Evolutionary conservation across 345 rosid genomes (phyloP), one percentile per base, ranked within the genome.

Genomic region (Turritis glabra): DNA sequence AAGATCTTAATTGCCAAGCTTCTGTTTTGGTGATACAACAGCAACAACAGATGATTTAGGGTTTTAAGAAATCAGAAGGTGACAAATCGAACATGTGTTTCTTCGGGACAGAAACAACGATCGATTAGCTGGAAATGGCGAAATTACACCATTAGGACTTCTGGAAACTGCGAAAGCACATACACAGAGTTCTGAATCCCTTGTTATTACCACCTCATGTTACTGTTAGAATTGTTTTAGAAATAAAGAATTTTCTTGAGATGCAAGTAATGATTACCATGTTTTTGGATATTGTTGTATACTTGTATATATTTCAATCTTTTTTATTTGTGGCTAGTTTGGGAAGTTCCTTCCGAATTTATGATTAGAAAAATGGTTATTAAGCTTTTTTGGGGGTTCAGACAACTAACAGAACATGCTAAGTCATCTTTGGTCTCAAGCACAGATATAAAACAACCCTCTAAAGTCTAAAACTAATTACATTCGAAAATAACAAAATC

Each of bases 11-110:
- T 5, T 58, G 77, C 41, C 35, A 58, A 51, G 64, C 77, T 50
- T 78, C 81, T 60, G 59, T 78, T 1, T 67, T 78, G 74, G 78
- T 78, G 13, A 48, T 78, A 54, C 81, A 78, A 8, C 81, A 73
- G 2, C 78, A 78, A 67, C 63, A 73, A 18, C 78, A 73, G 55
- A 78, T 78, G 77, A 58, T 62, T 55, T 77, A 77, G 68, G 66
- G 27, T 37, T 67, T 67, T 33, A 25, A 33, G 25, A 21, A 13
- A 13, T 17, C 5, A 19, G 13, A 21, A 8, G 57, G 4, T 33
- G 18, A n/a, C 29, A 43, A 26, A 4, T 25, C 4, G 11, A 48
- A 11, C 1, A 17, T 4, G 1, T 25, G 65, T 70, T 57, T 57
- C 65, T n/a, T 46, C 44, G 46, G 21, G 35, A 17, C 0, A 3